Conservation (phyloP, 176 grass and related monocot genomes). For the Carex scoparia region DNA sequence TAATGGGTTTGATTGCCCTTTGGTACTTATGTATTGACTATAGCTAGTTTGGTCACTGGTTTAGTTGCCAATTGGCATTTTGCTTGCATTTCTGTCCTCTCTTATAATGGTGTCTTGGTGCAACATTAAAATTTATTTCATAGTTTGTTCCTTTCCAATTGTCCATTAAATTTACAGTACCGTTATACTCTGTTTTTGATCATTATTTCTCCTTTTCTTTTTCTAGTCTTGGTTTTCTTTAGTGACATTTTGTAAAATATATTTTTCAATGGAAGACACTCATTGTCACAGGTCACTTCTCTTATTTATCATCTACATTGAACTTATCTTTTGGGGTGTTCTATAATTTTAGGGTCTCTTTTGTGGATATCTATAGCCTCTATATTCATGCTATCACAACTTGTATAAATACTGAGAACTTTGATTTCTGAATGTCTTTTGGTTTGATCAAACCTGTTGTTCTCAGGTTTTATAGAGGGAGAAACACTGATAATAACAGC, state of each 20-base stretch:
- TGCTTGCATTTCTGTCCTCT: neutral
- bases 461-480: constrained; percentile 22
- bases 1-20: neutral
- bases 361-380: neutral
- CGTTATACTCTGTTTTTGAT: neutral
- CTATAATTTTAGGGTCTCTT: neutral
- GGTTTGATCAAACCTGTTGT: neutral
- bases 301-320: neutral
- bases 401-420: neutral
- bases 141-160: neutral
- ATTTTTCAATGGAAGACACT: neutral
- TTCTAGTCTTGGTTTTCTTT: neutral
- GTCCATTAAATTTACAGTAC: neutral
- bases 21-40: neutral
- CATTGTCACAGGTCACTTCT: neutral
- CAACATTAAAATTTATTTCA: neutral
- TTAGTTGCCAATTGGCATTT: neutral
- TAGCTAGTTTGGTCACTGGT: neutral
- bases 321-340: neutral
- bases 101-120: neutral
- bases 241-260: neutral
- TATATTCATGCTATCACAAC: neutral
- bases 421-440: neutral
- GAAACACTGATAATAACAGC: constrained; percentile 54
- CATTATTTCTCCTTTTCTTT: neutral